These are phyloP conservation scores for Fusarium sp. DNA, from an alignment of 2,329 filamentous ascomycete genomes.

Conservation along the genomic window DNA sequence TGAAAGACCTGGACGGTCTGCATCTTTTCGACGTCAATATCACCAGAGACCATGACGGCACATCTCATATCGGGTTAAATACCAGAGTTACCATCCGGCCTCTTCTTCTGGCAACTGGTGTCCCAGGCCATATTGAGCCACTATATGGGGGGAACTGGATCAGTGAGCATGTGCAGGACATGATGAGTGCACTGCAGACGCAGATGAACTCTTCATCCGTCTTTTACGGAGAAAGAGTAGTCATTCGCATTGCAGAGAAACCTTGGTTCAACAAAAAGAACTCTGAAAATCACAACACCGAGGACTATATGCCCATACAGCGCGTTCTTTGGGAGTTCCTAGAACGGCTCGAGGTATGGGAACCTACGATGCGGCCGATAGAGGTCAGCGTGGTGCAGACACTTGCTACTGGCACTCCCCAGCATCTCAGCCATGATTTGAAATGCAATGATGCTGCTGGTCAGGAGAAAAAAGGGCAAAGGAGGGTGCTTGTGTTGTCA, in stretches of 20 bases:
- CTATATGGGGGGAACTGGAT: not conserved
- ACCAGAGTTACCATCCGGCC: not conserved
- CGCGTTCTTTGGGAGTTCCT: not conserved
- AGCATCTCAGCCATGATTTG: accelerated
- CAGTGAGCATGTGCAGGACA: not conserved
- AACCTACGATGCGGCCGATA: not conserved
- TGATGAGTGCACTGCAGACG: not conserved
- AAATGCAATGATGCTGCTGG: accelerated
- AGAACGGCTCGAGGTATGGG: not conserved
- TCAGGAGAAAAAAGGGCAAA: not conserved
- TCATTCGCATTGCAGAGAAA: not conserved
- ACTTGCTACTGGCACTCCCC: not conserved
- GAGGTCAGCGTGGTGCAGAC: not conserved
- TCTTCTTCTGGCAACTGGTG: not conserved
- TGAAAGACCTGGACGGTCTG: not conserved
- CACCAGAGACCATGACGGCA: not conserved
- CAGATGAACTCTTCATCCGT: not conserved
- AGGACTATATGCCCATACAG: not conserved
- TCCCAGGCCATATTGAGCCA: not conserved
- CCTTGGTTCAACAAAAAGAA: not conserved
- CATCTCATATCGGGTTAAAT: not conserved
- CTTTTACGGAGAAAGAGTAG: not conserved
- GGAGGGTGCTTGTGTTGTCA: not conserved
- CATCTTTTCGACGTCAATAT: not conserved
- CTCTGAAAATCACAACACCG: not conserved